Conservation (phyloP, 164 flowering plant species). For the Sedum album region DNA sequence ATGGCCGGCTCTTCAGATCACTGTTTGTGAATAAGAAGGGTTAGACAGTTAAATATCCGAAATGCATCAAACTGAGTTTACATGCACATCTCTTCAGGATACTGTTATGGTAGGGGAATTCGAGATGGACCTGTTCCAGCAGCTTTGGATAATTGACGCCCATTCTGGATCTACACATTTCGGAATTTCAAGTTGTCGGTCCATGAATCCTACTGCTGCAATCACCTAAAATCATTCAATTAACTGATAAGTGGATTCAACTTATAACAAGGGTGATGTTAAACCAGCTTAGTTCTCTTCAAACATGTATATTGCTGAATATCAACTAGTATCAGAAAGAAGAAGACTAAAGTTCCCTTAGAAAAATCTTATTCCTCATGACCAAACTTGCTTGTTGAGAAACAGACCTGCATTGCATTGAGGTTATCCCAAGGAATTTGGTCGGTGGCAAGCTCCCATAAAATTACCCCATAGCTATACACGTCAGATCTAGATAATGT, state of each 20-base stretch:
- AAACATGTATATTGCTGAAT: too few species aligned
- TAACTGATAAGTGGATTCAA: background rate
- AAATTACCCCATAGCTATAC: constrained; percentile 87
- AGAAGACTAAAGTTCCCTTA: too few species aligned
- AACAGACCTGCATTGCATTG: constrained; percentile 84
- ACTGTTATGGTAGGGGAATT: too few species aligned
- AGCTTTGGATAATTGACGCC: constrained; percentile 78
- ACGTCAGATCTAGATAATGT: constrained; percentile 62
- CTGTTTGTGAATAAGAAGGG: constrained; percentile 23
- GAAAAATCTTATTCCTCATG: background rate
- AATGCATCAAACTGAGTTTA: too few species aligned
- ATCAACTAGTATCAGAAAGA: too few species aligned
- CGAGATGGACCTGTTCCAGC: constrained; percentile 68
- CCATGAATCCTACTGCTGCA: constrained; percentile 97
- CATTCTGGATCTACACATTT: too few species aligned
- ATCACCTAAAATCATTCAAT: constrained; percentile 46
- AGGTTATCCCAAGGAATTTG: constrained; percentile 95
- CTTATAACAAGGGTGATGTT: too few species aligned
- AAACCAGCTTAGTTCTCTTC: too few species aligned
- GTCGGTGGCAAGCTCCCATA: constrained; percentile 93
- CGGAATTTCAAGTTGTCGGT: too few species aligned
- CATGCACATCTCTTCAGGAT: too few species aligned
- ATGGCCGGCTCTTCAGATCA: constrained; percentile 59
- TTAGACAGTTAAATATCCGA: too few species aligned
- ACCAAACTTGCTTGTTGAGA: background rate